These are phyloP conservation scores for Emmonsia crescens DNA, from an alignment of 2,329 filamentous ascomycete species.

Conservation along the genomic window DNA sequence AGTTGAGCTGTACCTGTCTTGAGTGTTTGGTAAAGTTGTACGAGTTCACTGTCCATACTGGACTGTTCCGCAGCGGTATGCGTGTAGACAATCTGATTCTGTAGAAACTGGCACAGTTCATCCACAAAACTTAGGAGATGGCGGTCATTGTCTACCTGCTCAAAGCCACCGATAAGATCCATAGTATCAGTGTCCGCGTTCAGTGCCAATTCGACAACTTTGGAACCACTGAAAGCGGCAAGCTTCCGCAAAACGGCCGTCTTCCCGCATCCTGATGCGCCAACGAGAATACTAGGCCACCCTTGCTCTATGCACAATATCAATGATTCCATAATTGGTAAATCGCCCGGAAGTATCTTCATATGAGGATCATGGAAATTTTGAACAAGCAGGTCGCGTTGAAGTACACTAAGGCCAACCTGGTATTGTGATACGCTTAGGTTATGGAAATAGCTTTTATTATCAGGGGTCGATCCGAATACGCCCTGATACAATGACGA, in stretches of 20 bases:
- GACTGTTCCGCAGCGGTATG: constrained; percentile 18
- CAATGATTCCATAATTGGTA: constrained; percentile 71
- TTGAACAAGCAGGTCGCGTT: constrained; percentile 42
- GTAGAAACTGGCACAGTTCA: constrained; percentile 44
- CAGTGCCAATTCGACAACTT: constrained; percentile 71
- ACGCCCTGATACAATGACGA: constrained; percentile 54
- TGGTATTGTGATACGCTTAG: constrained; percentile 57
- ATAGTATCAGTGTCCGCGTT: constrained; percentile 95
- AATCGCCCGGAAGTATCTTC: constrained; percentile 29
- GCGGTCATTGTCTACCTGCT: constrained; percentile 77
- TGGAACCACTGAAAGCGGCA: constrained; percentile 65
- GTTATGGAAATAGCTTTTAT: constrained; percentile 59
- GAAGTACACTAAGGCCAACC: constrained; percentile 64
- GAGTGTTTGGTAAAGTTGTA: constrained; percentile 25
- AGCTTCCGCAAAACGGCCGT: constrained; percentile 68
- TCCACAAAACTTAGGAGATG: constrained; percentile 53
- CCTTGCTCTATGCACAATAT: constrained; percentile 78
- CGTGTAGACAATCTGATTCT: constrained; percentile 27
- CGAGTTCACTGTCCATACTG: constrained; percentile 16
- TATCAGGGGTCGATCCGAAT: constrained; percentile 44
- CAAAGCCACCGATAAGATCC: constrained; percentile 93
- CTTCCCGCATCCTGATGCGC: constrained; percentile 77
- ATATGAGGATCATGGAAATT: constrained; percentile 24
- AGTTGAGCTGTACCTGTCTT: constrained; percentile 20
- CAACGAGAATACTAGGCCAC: constrained; percentile 81